Base-by-base conservation (phyloP, 768 basidiomycete genomes). In the Chalciporus pseudorubinellus region DNA sequence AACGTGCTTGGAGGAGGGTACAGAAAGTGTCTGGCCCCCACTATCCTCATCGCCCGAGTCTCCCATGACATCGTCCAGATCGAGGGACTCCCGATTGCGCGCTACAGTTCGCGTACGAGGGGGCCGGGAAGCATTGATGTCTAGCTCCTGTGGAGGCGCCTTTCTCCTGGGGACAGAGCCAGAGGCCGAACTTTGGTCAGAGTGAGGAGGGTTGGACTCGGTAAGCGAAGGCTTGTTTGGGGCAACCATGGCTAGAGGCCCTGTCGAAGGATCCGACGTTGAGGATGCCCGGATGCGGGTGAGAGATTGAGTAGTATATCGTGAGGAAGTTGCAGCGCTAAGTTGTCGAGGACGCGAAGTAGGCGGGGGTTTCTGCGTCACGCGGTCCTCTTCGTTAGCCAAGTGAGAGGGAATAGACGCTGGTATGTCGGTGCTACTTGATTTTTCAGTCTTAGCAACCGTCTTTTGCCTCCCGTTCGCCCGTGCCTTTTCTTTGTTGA, bases 61-160 rank as follows among this genome's bases (percentile, higher is more conserved):
- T 36, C 74, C 80, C 84, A 89, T 83, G 20, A 89, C 65, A 51
- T 88, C 87, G 61, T 92, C 89, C 55, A 90, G 60, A 65, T 90
- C 84, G 53, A 89, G 57, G 2, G 86, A 87, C 62, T 89, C 89
- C 31, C 79, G 73, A 56, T 83, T 81, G 36, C 72, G 76, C 51
- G 76, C 79, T 36, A 79, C 62, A 56, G 72, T 78, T 29, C 81
- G 78, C 6, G 76, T 82, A 43, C 64, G 59, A 16, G 45, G 22
- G 20, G 65, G 49, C 29, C 57, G 61, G 22, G 57, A 56, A 39
- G 43, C 36, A 40, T 57, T 54, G 53, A 73, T 67, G 50, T 64
- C 63, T 19, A 69, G 57, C 28, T 64, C 58, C 11, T 68, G 63
- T 18, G 69, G 60, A 21, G 60, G 54, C 19, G 68, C 57, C 47